These are phyloP conservation scores for Boletus mariae DNA, from an alignment of 1,284 basidiomycete genomes.

Conservation along the genomic window DNA sequence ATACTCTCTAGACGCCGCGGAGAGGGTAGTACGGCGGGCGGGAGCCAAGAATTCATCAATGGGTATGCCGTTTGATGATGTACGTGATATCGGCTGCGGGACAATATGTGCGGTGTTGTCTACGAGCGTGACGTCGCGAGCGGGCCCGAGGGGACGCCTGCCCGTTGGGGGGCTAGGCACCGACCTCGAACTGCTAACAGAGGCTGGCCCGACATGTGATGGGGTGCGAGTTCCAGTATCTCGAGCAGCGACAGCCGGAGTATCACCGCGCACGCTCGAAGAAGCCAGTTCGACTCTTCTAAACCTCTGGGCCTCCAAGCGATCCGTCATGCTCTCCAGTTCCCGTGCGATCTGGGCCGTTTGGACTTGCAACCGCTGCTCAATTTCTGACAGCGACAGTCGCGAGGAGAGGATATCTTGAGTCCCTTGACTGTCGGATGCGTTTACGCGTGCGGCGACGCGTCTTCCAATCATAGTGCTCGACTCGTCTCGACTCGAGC, in stretches of 20 bases:
- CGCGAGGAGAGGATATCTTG: conserved; percentile 14
- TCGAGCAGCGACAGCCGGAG: background rate
- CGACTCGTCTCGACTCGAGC: conserved; percentile 35
- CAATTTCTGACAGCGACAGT: conserved; percentile 24
- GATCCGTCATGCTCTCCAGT: conserved; percentile 31
- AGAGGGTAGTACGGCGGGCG: conserved; percentile 19
- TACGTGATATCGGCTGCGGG: conserved; percentile 27
- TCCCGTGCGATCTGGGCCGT: conserved; percentile 35
- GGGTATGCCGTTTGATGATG: conserved; percentile 24
- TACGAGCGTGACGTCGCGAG: conserved; percentile 18
- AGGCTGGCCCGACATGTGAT: conserved; percentile 3
- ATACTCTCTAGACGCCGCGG: conserved; percentile 25
- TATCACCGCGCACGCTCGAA: conserved; percentile 14
- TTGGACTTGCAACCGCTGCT: conserved; percentile 29
- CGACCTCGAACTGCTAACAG: conserved; percentile 5
- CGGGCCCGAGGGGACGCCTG: conserved; percentile 15
- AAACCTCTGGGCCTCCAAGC: conserved; percentile 19
- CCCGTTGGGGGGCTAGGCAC: conserved; percentile 6
- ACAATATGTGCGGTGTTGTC: conserved; percentile 21
- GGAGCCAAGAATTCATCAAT: conserved; percentile 17
- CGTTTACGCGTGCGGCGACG: conserved; percentile 45
- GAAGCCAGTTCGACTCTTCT: conserved; percentile 25
- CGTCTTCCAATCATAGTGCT: conserved; percentile 47
- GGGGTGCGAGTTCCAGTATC: background rate
- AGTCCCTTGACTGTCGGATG: conserved; percentile 15